Base-by-base conservation (phyloP, 441 rosid species). In the Flueggea neowawraea region DNA sequence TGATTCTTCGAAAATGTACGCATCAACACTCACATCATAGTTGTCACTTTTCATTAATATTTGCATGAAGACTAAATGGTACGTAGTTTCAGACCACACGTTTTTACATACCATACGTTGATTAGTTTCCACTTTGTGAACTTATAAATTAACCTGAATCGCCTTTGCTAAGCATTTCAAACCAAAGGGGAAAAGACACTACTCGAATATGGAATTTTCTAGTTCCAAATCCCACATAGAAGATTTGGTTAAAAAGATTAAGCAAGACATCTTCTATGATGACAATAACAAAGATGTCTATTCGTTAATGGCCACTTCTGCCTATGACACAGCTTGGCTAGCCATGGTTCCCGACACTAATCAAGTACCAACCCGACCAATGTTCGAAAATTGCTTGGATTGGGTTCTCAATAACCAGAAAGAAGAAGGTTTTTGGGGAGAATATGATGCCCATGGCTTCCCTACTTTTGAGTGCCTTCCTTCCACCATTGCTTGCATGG, bases 281-380 rank as follows among this genome's bases (percentile, higher is more conserved):
- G 66, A 16, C 10, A 22, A n/a, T n/a, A n/a, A 51, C 48, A 3
- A 11, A 0, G 63, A 80, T 58, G 69, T 72, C 2, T 56, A 78
- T 77, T 74, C 77, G 0, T 65, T 71, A 15, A 77, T 86, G 51
- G 74, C 77, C 5, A 68, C 82, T 22, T 86, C 86, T 0, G 83
- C 96, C 44, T 89, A 89, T 50, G 86, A 89, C 70, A 82, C 90
- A 3, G 89, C 92, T 31, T 89, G 89, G 90, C 64, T 86, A 68
- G 85, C 87, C 61, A 79, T 88, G 90, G 64, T 89, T 39, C 82
- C 77, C 6, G 69, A 58, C n/a, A 58, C 52, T 15, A 10, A 43
- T 10, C 31, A 28, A 0, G 50, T 11, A 28, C 75, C 69, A 6
- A 36, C n/a, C 16, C 43, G 10, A 33, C 96, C 90, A 61, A 73